Evolutionary conservation across 371 early-diverging fungal genomes (phyloP).

Genomic region (Cokeromyces recurvatus): DNA sequence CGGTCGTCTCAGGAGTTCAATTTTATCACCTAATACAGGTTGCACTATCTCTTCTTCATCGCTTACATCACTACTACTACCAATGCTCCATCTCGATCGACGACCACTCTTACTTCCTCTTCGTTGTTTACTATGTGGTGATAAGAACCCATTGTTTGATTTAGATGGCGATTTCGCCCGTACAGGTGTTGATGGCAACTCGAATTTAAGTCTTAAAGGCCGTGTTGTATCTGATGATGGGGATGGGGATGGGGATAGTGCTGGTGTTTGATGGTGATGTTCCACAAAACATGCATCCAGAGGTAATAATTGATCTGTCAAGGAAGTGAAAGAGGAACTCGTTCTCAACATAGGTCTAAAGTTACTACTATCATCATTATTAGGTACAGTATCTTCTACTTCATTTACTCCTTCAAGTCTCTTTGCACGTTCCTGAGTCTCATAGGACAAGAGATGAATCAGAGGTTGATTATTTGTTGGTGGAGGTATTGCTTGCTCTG

Average conservation of each 20-base stretch:
- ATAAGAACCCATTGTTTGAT: not conserved
- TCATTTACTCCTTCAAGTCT: slow-evolving; percentile 3
- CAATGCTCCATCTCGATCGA: slow-evolving; percentile 20
- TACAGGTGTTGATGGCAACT: slow-evolving; percentile 11
- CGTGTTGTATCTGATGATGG: not conserved
- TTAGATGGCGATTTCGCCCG: slow-evolving; percentile 14
- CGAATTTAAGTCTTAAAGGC: slow-evolving; percentile 15
- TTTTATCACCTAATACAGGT: slow-evolving; percentile 19
- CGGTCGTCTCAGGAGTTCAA: slow-evolving; percentile 20
- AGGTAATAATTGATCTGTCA: slow-evolving; percentile 17
- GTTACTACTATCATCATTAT: not conserved
- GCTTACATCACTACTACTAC: slow-evolving; percentile 13
- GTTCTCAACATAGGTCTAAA: slow-evolving; percentile 13
- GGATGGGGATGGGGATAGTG: not conserved
- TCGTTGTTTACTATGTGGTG: not conserved
- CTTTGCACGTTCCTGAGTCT: slow-evolving; percentile 5
- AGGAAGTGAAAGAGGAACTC: slow-evolving; percentile 17
- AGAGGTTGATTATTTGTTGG: slow-evolving; percentile 4
- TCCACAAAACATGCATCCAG: not conserved
- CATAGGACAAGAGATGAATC: slow-evolving; percentile 7
- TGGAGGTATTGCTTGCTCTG: not conserved
- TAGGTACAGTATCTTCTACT: not conserved
- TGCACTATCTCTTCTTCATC: slow-evolving; percentile 13
- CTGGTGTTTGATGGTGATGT: not conserved
- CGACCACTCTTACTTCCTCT: slow-evolving; percentile 9